A percentile compares a stretch with the other conserved stretches of the same genome.
Conservation (phyloP, 2,329 filamentous ascomycete genomes). For the Bisporella sp. region DNA sequence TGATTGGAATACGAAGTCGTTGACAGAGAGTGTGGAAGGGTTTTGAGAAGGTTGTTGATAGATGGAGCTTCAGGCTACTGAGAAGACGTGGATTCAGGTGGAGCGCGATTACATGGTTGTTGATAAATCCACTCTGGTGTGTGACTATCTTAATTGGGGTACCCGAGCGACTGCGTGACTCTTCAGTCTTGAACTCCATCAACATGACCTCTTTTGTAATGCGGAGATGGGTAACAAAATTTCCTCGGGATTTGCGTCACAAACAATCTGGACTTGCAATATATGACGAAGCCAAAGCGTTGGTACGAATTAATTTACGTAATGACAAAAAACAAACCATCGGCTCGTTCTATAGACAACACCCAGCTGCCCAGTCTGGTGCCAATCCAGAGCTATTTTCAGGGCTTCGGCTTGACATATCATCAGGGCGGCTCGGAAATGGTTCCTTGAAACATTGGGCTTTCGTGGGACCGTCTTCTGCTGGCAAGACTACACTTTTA, state of each 20-base stretch:
- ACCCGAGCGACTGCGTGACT: too few species aligned
- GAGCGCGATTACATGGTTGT: background rate
- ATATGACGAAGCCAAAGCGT: too few species aligned
- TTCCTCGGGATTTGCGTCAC: too few species aligned
- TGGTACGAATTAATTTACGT: background rate
- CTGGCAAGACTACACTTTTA: slow-evolving; percentile 76
- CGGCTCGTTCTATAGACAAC: slow-evolving; percentile 76
- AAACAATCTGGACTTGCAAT: too few species aligned
- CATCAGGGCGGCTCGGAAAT: slow-evolving; percentile 44
- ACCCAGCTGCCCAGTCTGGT: slow-evolving; percentile 44
- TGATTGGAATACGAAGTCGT: slow-evolving; percentile 2
- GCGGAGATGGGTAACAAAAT: too few species aligned
- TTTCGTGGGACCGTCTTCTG: slow-evolving; percentile 70
- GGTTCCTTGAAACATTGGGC: slow-evolving; percentile 61
- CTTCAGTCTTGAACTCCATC: too few species aligned
- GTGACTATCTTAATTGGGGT: too few species aligned
- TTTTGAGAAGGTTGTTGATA: slow-evolving; percentile 8
- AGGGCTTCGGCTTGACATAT: slow-evolving; percentile 57
- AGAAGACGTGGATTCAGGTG: slow-evolving; percentile 25
- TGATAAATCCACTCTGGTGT: too few species aligned
- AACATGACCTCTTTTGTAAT: too few species aligned
- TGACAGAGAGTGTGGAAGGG: slow-evolving; percentile 3
- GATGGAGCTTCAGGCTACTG: slow-evolving; percentile 18
- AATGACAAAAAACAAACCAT: slow-evolving; percentile 31
- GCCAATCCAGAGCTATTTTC: slow-evolving; percentile 67